Percentiles rank a stretch among this genome's conserved stretches.
phyloP scores from a whole-genome alignment of 768 basidiomycete genomes.

The Termitomyces sp. region DNA sequence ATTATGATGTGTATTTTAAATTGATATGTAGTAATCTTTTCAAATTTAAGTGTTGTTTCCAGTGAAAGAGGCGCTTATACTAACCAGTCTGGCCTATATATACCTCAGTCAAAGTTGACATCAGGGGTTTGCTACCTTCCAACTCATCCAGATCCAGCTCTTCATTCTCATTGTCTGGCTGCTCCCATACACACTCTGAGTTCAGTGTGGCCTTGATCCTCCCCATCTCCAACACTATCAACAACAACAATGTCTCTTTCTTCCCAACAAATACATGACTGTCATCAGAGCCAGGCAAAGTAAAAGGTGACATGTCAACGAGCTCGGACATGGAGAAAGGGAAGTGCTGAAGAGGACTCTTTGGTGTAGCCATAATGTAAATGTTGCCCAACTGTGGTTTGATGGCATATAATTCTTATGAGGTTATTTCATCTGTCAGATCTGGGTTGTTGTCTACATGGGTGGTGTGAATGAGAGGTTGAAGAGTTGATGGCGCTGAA shows the following conservation, averaged over 20 bases:
- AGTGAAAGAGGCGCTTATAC: conserved; percentile 11
- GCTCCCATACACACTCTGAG: conserved; percentile 76
- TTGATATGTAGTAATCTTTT: conserved; percentile 85
- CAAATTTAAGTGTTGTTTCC: conserved; percentile 1
- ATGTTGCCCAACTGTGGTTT: conserved; percentile 95
- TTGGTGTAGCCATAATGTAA: conserved; percentile 72
- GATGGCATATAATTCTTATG: conserved; percentile 82
- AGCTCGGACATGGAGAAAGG: conserved; percentile 91
- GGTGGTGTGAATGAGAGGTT: conserved; percentile 69
- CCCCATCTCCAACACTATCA: conserved; percentile 77
- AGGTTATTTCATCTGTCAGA: conserved; percentile 41
- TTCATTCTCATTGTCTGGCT: conserved; percentile 41
- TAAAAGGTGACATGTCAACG: conserved; percentile 87
- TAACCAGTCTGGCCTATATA: conserved; percentile 48
- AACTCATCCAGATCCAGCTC: conserved; percentile 40
- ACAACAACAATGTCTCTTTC: conserved; percentile 80
- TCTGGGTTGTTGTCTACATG: conserved; percentile 58
- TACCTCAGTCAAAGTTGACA: conserved; percentile 37
- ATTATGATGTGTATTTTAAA: conserved; percentile 42
- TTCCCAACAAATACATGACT: conserved; percentile 80
- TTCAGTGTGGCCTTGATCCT: conserved; percentile 70
- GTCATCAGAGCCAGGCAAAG: conserved; percentile 52
- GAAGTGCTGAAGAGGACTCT: conserved; percentile 74
- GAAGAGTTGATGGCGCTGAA: conserved; percentile 48
- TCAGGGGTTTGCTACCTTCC: conserved; percentile 36